These are phyloP conservation scores for Gliomastix tumulicola DNA, from an alignment of 2,329 filamentous ascomycete genomes.

Conservation along the genomic window DNA sequence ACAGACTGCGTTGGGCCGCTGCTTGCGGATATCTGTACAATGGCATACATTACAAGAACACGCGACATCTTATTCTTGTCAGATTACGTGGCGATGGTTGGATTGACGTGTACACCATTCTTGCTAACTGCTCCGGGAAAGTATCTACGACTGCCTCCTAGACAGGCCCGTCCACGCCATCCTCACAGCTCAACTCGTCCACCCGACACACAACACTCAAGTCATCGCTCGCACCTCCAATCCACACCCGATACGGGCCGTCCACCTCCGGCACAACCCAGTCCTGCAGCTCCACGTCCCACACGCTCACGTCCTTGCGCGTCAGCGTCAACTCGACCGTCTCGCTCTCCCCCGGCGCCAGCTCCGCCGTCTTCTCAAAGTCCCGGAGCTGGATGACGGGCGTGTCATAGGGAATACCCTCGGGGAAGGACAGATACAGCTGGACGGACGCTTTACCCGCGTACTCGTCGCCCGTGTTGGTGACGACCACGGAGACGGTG, in stretches of 20 bases:
- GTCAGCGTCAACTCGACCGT: conserved; percentile 53
- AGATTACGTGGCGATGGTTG: too few species aligned
- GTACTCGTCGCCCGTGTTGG: conserved; percentile 40
- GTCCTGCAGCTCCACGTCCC: conserved; percentile 61
- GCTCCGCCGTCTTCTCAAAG: conserved; percentile 57
- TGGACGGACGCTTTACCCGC: conserved; percentile 39
- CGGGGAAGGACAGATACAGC: conserved; percentile 37
- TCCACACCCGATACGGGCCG: conserved; percentile 28
- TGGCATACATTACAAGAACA: too few species aligned
- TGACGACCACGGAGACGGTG: conserved; percentile 34
- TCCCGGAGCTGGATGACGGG: conserved; percentile 62
- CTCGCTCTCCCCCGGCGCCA: conserved; percentile 45
- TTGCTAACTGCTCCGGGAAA: too few species aligned
- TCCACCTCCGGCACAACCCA: conserved; percentile 47
- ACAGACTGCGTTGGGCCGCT: too few species aligned
- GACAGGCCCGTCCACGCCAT: conserved; percentile 6
- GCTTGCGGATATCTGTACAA: too few species aligned
- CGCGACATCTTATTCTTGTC: too few species aligned
- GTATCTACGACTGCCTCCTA: not conserved
- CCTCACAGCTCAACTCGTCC: conserved; percentile 19
- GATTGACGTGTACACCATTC: too few species aligned
- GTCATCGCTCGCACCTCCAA: conserved; percentile 28
- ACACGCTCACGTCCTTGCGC: conserved; percentile 65
- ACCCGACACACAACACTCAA: conserved; percentile 19
- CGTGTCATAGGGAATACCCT: conserved; percentile 44